A percentile compares a stretch with the other conserved stretches of the same genome.
These are phyloP conservation scores for Chlamydomonas sp. DNA, from an alignment of 139 green algal species.

Conservation along the genomic window DNA sequence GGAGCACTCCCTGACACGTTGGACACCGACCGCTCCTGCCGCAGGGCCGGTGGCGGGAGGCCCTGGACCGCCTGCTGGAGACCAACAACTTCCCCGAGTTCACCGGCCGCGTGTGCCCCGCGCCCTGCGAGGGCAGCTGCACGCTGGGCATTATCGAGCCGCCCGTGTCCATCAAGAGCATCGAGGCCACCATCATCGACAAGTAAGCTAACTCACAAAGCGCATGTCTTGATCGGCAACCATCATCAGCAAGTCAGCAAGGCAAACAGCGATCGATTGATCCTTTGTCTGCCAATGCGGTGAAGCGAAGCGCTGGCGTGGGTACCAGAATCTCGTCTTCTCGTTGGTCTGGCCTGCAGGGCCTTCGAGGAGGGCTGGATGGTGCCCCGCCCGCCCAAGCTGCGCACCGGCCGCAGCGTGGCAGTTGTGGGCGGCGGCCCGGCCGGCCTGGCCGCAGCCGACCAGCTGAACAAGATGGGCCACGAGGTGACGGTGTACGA, in stretches of 20 bases:
- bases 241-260: neutral
- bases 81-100: conserved; percentile 99
- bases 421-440: conserved; percentile 92
- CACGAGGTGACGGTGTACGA: conserved; percentile 95
- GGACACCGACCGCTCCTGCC: neutral
- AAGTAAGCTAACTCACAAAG: conserved; percentile 47
- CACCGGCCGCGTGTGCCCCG: conserved; percentile 93
- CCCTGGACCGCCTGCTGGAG: conserved; percentile 92
- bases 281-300: no score
- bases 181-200: conserved; percentile 96
- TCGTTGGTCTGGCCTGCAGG: conserved; percentile 32
- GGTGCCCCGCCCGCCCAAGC: conserved; percentile 80
- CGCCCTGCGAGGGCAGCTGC: conserved; percentile 95
- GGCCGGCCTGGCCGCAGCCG: conserved; percentile 91
- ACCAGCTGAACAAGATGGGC: conserved; percentile 98
- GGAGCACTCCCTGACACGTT: neutral
- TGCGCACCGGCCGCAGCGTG: conserved; percentile 85
- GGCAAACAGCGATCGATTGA: no score
- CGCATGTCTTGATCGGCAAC: neutral
- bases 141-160: conserved; percentile 98
- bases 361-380: conserved; percentile 97
- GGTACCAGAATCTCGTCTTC: neutral
- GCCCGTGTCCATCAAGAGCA: conserved; percentile 96
- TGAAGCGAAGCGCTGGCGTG: no score
- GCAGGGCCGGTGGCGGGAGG: conserved; percentile 87